Evolutionary conservation across 2,329 filamentous ascomycete species (phyloP).

Genomic region (Epichloe glyceriae): DNA sequence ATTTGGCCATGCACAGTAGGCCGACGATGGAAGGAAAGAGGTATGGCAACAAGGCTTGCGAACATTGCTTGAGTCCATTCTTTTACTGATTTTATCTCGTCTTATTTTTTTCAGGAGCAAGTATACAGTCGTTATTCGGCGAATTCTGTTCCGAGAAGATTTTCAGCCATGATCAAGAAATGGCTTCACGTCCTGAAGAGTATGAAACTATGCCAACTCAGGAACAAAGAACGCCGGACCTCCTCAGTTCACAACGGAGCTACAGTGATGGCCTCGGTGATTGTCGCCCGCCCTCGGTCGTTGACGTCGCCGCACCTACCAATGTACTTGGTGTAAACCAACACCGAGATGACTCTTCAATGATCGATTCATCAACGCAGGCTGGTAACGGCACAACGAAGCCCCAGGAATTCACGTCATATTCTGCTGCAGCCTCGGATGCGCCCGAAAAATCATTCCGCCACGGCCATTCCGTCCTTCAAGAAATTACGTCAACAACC

Average conservation of each 20-base stretch:
- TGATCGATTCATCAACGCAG: not conserved
- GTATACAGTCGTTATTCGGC: conserved; percentile 60
- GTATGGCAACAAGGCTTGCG: conserved; percentile 11
- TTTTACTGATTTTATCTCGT: not conserved
- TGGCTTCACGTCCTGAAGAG: conserved; percentile 24
- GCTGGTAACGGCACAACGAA: not conserved
- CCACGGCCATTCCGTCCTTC: not conserved
- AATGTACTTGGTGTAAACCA: not conserved
- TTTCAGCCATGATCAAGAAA: conserved; percentile 54
- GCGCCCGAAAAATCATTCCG: not conserved
- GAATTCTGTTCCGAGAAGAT: conserved; percentile 44
- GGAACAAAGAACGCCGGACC: not conserved
- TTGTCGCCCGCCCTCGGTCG: not conserved
- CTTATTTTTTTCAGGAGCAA: conserved; percentile 27
- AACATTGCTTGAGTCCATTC: not conserved
- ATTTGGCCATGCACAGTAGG: conserved; percentile 74
- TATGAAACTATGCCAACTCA: not conserved
- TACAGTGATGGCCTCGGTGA: not conserved
- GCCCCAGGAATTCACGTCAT: not conserved
- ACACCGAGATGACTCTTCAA: not conserved
- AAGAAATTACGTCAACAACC: not conserved
- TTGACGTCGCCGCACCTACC: not conserved
- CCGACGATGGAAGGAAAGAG: conserved; percentile 46
- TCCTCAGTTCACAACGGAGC: not conserved
- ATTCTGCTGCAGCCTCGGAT: not conserved